Evolutionary conservation across 305 asterid genomes (phyloP), one percentile per base, ranked within the genome.

Genomic region (Striga hermonthica): DNA sequence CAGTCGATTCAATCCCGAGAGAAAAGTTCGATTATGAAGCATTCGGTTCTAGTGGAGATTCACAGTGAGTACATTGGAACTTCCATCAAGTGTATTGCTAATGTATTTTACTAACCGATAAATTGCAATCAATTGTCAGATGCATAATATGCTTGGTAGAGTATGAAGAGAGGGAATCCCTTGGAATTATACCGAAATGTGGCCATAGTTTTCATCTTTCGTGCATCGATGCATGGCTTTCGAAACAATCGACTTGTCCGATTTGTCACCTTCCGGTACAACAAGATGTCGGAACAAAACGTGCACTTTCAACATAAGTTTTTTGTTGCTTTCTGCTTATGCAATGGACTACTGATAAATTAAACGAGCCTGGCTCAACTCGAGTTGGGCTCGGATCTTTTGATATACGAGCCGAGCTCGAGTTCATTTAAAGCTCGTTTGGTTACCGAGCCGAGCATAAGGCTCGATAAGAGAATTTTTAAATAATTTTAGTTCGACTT

Each of bases 171-270:
- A 89, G 79, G 48, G 98, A 91, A 64, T 73, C 82, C 34, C 53
- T 89, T 69, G 80, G 96, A 80, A 80, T 85, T 16, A 86, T 91
- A 92, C 96, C 98, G 4, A 83, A 81, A 60, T 91, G 98, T 67
- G 96, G 96, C 60, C 98, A 88, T 16, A 86, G 83, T 67, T 86
- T 88, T 71, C 96, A 86, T 74, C 84, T 89, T 14, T 74, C 85
- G 28, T 89, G 95, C 86, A 91, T 91, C 10, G 96, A 91, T 65
- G 61, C 74, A 41, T 91, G 98, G 98, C 89, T 86, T 8, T 72
- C 85, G 70, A 89, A 85, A 72, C 98, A 85, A 50, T 79, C 92
- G 1, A 86, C 98, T 10, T 91, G 98, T 68, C 98, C 98, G 16
- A 89, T 91, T 0, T 91, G 98, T 73, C 95, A 96, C 37, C 90